These are phyloP conservation scores for Amphichorda felina DNA, from an alignment of 2,329 filamentous ascomycete genomes.

Conservation along the genomic window DNA sequence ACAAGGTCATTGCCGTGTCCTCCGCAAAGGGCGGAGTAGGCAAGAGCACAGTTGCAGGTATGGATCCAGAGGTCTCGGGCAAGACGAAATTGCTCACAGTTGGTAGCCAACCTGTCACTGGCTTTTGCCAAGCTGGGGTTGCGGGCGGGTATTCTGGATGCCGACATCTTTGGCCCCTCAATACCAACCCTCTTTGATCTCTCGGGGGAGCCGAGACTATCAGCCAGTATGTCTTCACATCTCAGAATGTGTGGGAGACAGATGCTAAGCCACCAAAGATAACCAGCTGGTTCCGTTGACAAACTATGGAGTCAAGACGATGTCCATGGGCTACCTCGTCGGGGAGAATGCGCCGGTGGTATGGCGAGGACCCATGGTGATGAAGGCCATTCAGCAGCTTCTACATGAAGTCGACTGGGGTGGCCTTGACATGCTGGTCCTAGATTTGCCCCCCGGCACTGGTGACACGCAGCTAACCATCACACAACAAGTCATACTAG, in stretches of 20 bases:
- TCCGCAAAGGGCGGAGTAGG: slow-evolving; percentile 98
- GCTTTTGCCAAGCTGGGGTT: slow-evolving; percentile 75
- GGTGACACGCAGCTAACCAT: slow-evolving; percentile 96
- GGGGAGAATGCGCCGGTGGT: slow-evolving; percentile 72
- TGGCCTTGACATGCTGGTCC: slow-evolving; percentile 72
- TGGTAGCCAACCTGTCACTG: slow-evolving; percentile 63
- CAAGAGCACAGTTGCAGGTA: slow-evolving; percentile 85
- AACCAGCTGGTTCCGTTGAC: slow-evolving; percentile 78
- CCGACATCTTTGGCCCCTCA: slow-evolving; percentile 93
- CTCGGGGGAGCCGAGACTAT: slow-evolving; percentile 65
- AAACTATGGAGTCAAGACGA: slow-evolving; percentile 92
- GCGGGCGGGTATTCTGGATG: slow-evolving; percentile 79
- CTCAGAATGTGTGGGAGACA: not conserved
- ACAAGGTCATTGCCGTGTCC: slow-evolving; percentile 90
- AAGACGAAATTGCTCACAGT: not conserved
- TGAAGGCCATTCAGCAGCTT: slow-evolving; percentile 92
- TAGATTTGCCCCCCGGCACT: slow-evolving; percentile 88
- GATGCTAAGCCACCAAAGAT: slow-evolving; percentile 28
- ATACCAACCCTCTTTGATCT: slow-evolving; percentile 84
- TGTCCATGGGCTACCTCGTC: slow-evolving; percentile 97
- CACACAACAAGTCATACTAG: slow-evolving; percentile 82
- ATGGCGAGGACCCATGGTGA: slow-evolving; percentile 95
- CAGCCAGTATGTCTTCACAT: slow-evolving; percentile 42
- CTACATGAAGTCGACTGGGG: slow-evolving; percentile 94
- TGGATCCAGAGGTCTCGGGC: slow-evolving; percentile 8